Evolutionary conservation across 306 rosid species (phyloP).

Genomic region (Quercus mongolica): DNA sequence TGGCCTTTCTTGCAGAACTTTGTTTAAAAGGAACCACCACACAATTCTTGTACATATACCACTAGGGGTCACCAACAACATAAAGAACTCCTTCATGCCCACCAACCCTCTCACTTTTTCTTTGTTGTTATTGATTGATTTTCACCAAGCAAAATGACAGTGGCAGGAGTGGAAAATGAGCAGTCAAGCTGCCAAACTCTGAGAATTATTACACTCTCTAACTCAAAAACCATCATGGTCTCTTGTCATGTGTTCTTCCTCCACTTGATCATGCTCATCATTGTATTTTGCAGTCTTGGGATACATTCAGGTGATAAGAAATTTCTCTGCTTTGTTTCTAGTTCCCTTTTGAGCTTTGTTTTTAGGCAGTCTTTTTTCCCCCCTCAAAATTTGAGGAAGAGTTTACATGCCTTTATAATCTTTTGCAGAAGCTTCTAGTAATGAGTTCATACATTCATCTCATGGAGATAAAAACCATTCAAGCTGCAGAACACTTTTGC

Average conservation of each 20-base stretch:
- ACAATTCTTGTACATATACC: neutral
- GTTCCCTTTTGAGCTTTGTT: neutral
- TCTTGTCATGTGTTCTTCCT: slow-evolving; percentile 35
- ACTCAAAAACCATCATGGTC: slow-evolving; percentile 28
- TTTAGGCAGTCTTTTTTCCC: neutral
- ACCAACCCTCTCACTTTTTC: neutral
- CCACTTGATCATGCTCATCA: slow-evolving; percentile 24
- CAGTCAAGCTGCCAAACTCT: neutral
- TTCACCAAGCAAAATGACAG: slow-evolving; percentile 7
- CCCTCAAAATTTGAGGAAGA: neutral
- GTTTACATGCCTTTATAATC: slow-evolving; percentile 2
- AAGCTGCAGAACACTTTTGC: slow-evolving; percentile 26
- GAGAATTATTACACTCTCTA: neutral
- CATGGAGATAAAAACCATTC: slow-evolving; percentile 32
- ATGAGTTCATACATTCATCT: slow-evolving; percentile 8
- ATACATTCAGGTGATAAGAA: slow-evolving; percentile 37
- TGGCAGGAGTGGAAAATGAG: neutral
- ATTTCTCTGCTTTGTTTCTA: neutral
- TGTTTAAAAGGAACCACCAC: neutral
- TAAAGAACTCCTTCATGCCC: neutral
- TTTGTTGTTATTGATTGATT: neutral
- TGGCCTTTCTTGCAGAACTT: neutral
- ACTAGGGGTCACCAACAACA: neutral
- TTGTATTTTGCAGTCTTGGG: slow-evolving; percentile 27
- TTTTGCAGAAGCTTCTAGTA: slow-evolving; percentile 23